Base-by-base conservation (phyloP, 148 eudicot species). In the Camellia sinensis region DNA sequence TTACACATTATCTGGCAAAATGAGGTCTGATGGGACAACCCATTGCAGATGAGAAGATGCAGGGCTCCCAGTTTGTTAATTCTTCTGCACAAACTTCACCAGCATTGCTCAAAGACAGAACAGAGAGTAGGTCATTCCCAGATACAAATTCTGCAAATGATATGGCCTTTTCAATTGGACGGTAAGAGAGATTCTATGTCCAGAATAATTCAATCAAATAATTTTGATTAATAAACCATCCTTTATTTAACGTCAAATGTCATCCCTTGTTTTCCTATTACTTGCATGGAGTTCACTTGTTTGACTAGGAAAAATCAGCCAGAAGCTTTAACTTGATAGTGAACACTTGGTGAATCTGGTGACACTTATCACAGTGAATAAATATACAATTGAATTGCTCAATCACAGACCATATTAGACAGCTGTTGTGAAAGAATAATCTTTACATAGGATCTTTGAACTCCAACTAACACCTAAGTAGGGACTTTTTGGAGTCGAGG, bases 31-130 rank as follows among this genome's bases (percentile, higher is more conserved):
- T 82, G 71, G 82, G 71, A 81, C 71, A 86, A 82, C 85, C 82
- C 85, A 82, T 90, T 93, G 96, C 98, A 93, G 98, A 95, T 89
- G 86, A 82, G 85, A 87, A 85, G 94, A 80, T 82, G 88, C 94
- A 90, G 92, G 89, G 70, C 69, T 75, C 87, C 78, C 85, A 87
- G 44, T 64, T 72, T 79, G 56, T 65, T 74, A 76, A 83, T 72
- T 75, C 77, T 71, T 73, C 83, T 79, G 87, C 86, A 66, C 86
- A 87, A 76, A 77, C 79, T 53, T 53, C 84, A 37, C 67, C 68
- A 61, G 76, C 75, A 71, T 69, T 66, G 46, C 56, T 75, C 54
- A 77, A 82, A 83, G 87, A 83, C 73, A 78, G 64, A 81, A 78
- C 66, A 53, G 82, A 81, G 71, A 79, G 78, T 29, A 76, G 78